These are phyloP conservation scores for Desmodesmus armatus DNA, from an alignment of 139 green algal species.

Conservation along the genomic window DNA sequence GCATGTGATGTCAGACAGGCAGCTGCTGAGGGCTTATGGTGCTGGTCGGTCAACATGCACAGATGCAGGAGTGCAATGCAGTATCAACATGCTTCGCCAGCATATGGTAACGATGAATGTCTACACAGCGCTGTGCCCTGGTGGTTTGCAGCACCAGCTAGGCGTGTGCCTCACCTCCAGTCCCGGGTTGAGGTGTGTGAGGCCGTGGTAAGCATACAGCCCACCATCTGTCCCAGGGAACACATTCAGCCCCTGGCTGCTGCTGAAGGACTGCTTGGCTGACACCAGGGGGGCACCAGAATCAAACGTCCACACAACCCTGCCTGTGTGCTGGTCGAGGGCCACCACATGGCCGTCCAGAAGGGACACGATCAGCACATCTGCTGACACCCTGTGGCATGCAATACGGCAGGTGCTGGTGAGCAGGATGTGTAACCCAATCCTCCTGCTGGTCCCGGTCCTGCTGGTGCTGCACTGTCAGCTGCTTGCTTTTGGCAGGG, in stretches of 20 bases:
- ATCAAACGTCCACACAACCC: conserved; percentile 83
- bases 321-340: conserved; percentile 74
- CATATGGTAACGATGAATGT: too few species aligned
- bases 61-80: too few species aligned
- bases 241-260: conserved; percentile 62
- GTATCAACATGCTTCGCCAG: too few species aligned
- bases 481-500: too few species aligned
- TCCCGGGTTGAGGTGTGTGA: conserved; percentile 37
- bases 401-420: neutral
- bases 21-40: neutral
- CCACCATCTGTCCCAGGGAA: conserved; percentile 90
- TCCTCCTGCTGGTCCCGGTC: neutral
- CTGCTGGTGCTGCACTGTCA: too few species aligned
- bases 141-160: too few species aligned
- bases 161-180: conserved; percentile 69
- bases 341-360: conserved; percentile 86
- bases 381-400: neutral
- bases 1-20: neutral
- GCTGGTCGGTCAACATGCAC: neutral
- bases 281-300: conserved; percentile 84
- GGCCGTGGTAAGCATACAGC: conserved; percentile 82
- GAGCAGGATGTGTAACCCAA: neutral
- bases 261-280: conserved; percentile 38
- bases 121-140: too few species aligned
- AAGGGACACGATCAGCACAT: conserved; percentile 79